These are phyloP conservation scores for Tylopilus rubrobrunneus DNA, from an alignment of 768 basidiomycete species.

Conservation along the genomic window DNA sequence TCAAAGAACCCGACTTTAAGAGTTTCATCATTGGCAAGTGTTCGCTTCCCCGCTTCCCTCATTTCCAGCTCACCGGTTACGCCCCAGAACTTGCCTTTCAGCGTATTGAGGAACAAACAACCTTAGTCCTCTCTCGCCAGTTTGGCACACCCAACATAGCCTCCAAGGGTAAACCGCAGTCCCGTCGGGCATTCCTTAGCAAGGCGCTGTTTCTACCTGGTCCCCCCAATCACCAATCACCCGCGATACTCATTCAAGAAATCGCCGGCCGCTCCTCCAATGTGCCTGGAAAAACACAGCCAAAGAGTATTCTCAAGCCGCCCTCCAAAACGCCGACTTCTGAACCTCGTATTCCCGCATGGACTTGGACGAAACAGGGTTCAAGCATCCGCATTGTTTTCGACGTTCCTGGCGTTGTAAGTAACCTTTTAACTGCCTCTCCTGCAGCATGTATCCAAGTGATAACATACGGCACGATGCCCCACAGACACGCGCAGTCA, in stretches of 20 bases:
- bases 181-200: slow-evolving; percentile 58
- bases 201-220: slow-evolving; percentile 34
- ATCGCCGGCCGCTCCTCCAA: slow-evolving; percentile 43
- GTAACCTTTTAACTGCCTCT: slow-evolving; percentile 24
- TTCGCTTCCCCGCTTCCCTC: not conserved
- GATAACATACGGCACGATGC: slow-evolving; percentile 2
- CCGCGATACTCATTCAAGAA: slow-evolving; percentile 23
- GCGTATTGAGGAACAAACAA: slow-evolving; percentile 59
- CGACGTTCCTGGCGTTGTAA: slow-evolving; percentile 54
- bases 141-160: slow-evolving; percentile 74
- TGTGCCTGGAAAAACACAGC: slow-evolving; percentile 17
- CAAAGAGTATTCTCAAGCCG: slow-evolving; percentile 44
- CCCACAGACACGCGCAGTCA: slow-evolving; percentile 43
- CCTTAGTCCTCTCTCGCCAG: slow-evolving; percentile 59
- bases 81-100: slow-evolving; percentile 62
- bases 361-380: slow-evolving; percentile 50
- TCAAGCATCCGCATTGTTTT: slow-evolving; percentile 47
- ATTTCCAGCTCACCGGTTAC: slow-evolving; percentile 11
- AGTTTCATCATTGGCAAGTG: slow-evolving; percentile 59
- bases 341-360: slow-evolving; percentile 33
- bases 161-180: slow-evolving; percentile 64
- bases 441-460: slow-evolving; percentile 3
- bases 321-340: not conserved
- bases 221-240: slow-evolving; percentile 14
- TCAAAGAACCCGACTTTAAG: slow-evolving; percentile 63